A percentile compares a stretch with the other conserved stretches of the same genome.
These are phyloP conservation scores for Cladorrhinum sp. DNA, from an alignment of 2,329 filamentous ascomycete species.

Conservation along the genomic window DNA sequence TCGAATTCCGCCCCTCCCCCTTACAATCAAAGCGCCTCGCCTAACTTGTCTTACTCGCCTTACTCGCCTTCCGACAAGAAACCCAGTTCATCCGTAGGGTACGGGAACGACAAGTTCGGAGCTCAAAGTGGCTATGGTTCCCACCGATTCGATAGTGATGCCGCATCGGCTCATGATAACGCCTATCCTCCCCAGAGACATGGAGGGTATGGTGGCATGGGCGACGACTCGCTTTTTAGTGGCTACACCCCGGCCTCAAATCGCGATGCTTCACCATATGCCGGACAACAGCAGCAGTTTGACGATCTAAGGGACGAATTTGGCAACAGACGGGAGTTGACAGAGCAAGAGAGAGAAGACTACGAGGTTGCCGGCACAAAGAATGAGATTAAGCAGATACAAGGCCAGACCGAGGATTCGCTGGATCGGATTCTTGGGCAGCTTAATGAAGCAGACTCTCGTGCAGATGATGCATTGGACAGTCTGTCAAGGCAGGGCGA, in stretches of 20 bases:
- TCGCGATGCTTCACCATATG: neutral
- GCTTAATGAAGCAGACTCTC: conserved; percentile 59
- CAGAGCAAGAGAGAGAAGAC: conserved; percentile 74
- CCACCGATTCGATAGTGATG: conserved; percentile 49
- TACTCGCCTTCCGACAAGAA: conserved; percentile 6
- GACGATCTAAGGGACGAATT: conserved; percentile 1
- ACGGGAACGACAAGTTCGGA: conserved; percentile 53
- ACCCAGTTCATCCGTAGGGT: conserved; percentile 39
- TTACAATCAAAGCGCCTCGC: conserved; percentile 24
- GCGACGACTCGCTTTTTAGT: neutral
- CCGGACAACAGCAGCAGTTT: neutral
- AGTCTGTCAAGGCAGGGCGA: conserved; percentile 74
- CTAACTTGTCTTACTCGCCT: neutral
- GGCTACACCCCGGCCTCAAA: neutral
- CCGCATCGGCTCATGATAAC: conserved; percentile 30
- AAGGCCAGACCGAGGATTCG: conserved; percentile 65
- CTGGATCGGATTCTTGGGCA: conserved; percentile 67
- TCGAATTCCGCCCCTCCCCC: conserved; percentile 35
- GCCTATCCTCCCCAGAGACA: conserved; percentile 38
- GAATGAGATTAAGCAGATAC: conserved; percentile 70
- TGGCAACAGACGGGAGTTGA: conserved; percentile 36
- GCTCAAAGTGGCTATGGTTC: conserved; percentile 49
- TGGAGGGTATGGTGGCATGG: conserved; percentile 51
- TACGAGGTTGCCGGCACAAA: conserved; percentile 70
- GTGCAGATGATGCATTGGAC: conserved; percentile 69